Evolutionary conservation across 306 rosid genomes (phyloP).

Genomic region (Cicer arietinum): DNA sequence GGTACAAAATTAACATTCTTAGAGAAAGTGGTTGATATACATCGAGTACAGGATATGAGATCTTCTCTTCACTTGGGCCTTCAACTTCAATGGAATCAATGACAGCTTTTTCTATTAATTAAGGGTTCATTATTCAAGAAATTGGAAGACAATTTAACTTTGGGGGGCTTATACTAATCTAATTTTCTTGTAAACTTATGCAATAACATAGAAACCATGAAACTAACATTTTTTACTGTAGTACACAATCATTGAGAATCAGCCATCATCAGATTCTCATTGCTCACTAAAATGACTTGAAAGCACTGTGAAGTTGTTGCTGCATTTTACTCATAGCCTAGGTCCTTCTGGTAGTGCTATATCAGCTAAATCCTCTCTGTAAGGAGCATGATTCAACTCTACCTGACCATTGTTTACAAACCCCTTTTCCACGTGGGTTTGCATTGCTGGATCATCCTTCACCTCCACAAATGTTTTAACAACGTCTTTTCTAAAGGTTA

Average conservation of each 20-base stretch:
- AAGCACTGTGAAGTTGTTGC: constrained; percentile 8
- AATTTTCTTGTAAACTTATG: background rate
- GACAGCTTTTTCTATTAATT: background rate
- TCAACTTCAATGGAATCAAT: background rate
- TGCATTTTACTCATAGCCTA: constrained; percentile 7
- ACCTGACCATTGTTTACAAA: constrained; percentile 32
- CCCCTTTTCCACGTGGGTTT: constrained; percentile 64
- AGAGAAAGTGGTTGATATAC: constrained; percentile 11
- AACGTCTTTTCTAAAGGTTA: constrained; percentile 69
- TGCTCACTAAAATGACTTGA: constrained; percentile 5
- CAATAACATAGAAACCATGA: background rate
- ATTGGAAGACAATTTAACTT: background rate
- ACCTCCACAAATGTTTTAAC: constrained; percentile 61
- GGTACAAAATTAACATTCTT: constrained; percentile 12
- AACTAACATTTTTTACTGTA: constrained; percentile 1
- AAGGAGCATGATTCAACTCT: constrained; percentile 49
- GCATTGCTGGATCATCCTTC: constrained; percentile 50
- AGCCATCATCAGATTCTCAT: constrained; percentile 19
- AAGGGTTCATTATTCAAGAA: constrained; percentile 28
- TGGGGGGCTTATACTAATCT: background rate
- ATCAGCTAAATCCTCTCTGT: constrained; percentile 70
- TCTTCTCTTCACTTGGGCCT: constrained; percentile 3
- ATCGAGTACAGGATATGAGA: background rate
- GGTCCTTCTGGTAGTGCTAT: constrained; percentile 52
- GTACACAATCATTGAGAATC: background rate